Conservation (phyloP, 345 rosid genomes). For the Linum usitatissimum region DNA sequence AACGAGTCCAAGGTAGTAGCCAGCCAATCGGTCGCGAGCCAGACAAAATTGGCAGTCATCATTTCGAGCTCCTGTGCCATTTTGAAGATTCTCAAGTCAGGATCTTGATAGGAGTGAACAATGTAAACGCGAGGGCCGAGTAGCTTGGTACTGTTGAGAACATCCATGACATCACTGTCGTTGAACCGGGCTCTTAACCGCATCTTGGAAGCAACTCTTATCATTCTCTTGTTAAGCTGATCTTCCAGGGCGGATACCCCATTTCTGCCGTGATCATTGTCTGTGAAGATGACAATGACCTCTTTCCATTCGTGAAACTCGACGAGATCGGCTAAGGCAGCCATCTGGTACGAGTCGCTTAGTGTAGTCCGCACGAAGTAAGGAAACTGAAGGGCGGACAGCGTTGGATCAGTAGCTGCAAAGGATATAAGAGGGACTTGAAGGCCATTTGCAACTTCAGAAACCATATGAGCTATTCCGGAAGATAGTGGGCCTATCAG, state of each 20-base stretch:
- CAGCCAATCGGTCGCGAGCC: constrained; percentile 16
- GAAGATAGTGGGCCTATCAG: constrained; percentile 15
- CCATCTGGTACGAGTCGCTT: constrained; percentile 14
- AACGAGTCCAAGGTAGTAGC: constrained; percentile 6
- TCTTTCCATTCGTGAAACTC: constrained; percentile 8
- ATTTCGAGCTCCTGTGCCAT: constrained; percentile 6
- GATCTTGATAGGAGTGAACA: constrained; percentile 1
- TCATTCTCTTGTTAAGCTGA: constrained; percentile 1
- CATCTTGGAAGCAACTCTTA: constrained; percentile 6
- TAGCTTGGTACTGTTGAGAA: not conserved
- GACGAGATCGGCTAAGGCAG: constrained; percentile 10
- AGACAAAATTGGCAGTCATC: constrained; percentile 8
- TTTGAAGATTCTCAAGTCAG: not conserved
- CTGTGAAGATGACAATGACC: constrained; percentile 11
- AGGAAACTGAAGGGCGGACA: constrained; percentile 13
- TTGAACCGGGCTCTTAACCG: not conserved
- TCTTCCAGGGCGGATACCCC: constrained; percentile 11
- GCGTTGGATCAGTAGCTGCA: constrained; percentile 15
- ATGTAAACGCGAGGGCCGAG: constrained; percentile 4
- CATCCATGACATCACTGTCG: not conserved
- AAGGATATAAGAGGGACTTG: constrained; percentile 15
- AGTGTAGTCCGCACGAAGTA: constrained; percentile 13
- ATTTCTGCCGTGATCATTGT: constrained; percentile 17
- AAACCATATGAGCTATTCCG: constrained; percentile 10
- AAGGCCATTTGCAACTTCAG: constrained; percentile 12